Conservation (phyloP, 139 green algal genomes). For the Edaphochlamys debaryana region DNA sequence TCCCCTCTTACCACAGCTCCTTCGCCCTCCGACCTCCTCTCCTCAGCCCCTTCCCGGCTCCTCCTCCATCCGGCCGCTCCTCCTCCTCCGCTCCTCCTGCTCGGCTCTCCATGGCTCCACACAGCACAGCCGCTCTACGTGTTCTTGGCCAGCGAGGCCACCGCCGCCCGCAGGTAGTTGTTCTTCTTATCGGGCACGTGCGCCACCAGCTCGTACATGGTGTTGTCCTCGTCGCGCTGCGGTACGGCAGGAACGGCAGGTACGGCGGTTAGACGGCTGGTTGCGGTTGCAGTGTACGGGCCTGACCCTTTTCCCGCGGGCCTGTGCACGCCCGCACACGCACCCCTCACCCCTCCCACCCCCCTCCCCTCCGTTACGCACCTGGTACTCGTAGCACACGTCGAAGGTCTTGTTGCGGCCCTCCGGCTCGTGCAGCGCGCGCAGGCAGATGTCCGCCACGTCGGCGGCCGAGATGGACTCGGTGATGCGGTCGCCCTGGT, state of each 20-base stretch:
- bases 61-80: not conserved
- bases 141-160: constrained; percentile 84
- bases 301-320: too few species aligned
- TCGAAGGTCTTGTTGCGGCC: constrained; percentile 99
- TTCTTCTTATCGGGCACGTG: constrained; percentile 82
- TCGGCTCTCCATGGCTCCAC: not conserved
- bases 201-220: constrained; percentile 90
- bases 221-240: constrained; percentile 62
- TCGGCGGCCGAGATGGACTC: constrained; percentile 92
- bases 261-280: too few species aligned
- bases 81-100: not conserved
- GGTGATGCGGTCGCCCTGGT: constrained; percentile 89
- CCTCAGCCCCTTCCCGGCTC: not conserved
- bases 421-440: constrained; percentile 69
- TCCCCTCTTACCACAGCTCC: too few species aligned
- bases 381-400: constrained; percentile 88
- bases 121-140: constrained; percentile 59
- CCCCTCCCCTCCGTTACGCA: too few species aligned
- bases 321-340: too few species aligned
- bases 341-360: too few species aligned
- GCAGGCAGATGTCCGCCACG: constrained; percentile 96
- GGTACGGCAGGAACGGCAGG: too few species aligned
- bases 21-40: too few species aligned
- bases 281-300: too few species aligned
- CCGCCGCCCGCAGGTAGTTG: constrained; percentile 88